Evolutionary conservation across 352 stramenopile genomes (phyloP).

Genomic region (Pythium diclinum): DNA sequence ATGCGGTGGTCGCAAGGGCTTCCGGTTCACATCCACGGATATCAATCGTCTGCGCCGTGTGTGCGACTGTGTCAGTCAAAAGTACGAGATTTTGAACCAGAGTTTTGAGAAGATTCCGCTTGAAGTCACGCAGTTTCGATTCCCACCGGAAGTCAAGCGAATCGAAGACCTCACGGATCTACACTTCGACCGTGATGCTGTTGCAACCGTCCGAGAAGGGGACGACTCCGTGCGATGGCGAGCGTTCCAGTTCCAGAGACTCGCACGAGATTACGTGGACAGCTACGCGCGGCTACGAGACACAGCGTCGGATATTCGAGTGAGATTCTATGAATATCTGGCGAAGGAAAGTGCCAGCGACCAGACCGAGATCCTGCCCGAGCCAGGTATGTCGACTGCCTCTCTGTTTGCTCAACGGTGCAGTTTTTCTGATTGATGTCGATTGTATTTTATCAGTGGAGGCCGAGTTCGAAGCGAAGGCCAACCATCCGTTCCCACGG

Average conservation of each 20-base stretch:
- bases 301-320: conserved; percentile 47
- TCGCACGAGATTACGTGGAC: conserved; percentile 61
- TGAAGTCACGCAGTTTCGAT: conserved; percentile 64
- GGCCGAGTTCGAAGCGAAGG: conserved; percentile 84
- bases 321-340: conserved; percentile 37
- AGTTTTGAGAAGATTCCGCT: conserved; percentile 52
- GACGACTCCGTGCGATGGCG: conserved; percentile 37
- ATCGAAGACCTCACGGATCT: conserved; percentile 55
- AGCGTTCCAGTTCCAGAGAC: conserved; percentile 71
- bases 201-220: conserved; percentile 17
- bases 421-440: neutral
- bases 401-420: no score
- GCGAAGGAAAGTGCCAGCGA: neutral
- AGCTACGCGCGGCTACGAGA: conserved; percentile 51
- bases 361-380: conserved; percentile 11
- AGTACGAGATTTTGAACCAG: conserved; percentile 53
- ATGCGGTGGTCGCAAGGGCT: conserved; percentile 72
- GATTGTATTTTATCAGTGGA: conserved; percentile 49
- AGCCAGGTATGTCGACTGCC: conserved; percentile 18
- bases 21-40: conserved; percentile 70
- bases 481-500: conserved; percentile 64
- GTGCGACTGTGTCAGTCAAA: conserved; percentile 42
- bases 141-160: conserved; percentile 39
- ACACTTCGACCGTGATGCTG: neutral
- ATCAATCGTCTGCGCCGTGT: conserved; percentile 56